These are phyloP conservation scores for Penstemon barbatus DNA, from an alignment of 257 asterid species.

Conservation along the genomic window DNA sequence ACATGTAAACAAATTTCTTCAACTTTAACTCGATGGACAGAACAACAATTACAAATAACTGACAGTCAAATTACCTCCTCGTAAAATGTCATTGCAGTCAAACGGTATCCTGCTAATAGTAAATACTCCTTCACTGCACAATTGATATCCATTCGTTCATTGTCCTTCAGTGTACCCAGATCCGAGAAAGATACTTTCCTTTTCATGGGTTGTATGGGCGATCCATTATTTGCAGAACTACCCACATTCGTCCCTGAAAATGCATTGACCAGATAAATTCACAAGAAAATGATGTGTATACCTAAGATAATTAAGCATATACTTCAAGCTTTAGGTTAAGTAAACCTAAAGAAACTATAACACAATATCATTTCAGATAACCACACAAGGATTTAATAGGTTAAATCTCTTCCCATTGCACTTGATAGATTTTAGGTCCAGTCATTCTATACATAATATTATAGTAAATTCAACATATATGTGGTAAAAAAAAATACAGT, in stretches of 20 bases:
- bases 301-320: conserved; percentile 23
- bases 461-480: not conserved
- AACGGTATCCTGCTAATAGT: conserved; percentile 88
- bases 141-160: conserved; percentile 82
- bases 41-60: conserved; percentile 25
- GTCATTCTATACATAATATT: conserved; percentile 15
- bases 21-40: not conserved
- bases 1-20: not conserved
- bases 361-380: conserved; percentile 20
- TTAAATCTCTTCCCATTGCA: too few relatives aligned
- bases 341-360: conserved; percentile 25
- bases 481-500: conserved; percentile 16
- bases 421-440: not conserved
- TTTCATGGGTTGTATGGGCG: conserved; percentile 45
- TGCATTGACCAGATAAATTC: conserved; percentile 31
- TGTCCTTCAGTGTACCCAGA: conserved; percentile 90
- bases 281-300: conserved; percentile 22
- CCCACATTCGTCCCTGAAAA: conserved; percentile 52
- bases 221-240: conserved; percentile 42
- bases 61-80: conserved; percentile 73
- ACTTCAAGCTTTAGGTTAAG: conserved; percentile 5
- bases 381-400: conserved; percentile 26
- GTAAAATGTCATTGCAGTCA: conserved; percentile 96
- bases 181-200: conserved; percentile 56
- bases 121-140: conserved; percentile 97